Percentiles rank a stretch among this genome's conserved stretches.
These are phyloP conservation scores for Citrullus colocynthis DNA, from an alignment of 306 rosid genomes.

Conservation along the genomic window DNA sequence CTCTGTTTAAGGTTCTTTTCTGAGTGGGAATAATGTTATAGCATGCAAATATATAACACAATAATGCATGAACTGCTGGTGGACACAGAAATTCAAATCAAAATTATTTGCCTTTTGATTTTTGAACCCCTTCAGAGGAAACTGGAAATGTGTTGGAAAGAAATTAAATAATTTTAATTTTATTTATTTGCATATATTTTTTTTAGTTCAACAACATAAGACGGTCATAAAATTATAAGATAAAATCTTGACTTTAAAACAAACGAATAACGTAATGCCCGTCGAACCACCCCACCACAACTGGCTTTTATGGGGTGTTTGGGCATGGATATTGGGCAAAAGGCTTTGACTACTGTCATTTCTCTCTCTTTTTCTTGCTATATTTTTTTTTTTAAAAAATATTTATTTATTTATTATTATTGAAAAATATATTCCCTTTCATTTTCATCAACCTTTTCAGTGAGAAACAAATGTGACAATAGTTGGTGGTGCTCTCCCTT, in stretches of 20 bases:
- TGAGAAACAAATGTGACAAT: conserved; percentile 18
- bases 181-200: too few species aligned
- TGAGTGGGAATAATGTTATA: conserved; percentile 20
- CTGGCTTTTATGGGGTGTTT: background rate
- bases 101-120: conserved; percentile 37
- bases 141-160: background rate
- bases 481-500: conserved; percentile 6
- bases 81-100: conserved; percentile 71
- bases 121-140: conserved; percentile 14
- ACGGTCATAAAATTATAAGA: background rate
- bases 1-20: conserved; percentile 2
- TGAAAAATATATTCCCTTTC: background rate
- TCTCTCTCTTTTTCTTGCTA: background rate
- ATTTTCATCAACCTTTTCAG: conserved; percentile 31
- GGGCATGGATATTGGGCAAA: background rate
- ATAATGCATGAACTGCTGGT: conserved; percentile 33
- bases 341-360: background rate
- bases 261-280: background rate
- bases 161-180: background rate
- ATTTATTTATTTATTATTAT: too few species aligned
- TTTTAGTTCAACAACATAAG: too few species aligned
- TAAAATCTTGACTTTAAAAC: background rate
- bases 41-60: conserved; percentile 12
- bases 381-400: too few species aligned
- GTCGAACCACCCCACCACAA: background rate